Conservation (phyloP, 1,284 basidiomycete genomes). For the Marasmius tenuissimus region DNA sequence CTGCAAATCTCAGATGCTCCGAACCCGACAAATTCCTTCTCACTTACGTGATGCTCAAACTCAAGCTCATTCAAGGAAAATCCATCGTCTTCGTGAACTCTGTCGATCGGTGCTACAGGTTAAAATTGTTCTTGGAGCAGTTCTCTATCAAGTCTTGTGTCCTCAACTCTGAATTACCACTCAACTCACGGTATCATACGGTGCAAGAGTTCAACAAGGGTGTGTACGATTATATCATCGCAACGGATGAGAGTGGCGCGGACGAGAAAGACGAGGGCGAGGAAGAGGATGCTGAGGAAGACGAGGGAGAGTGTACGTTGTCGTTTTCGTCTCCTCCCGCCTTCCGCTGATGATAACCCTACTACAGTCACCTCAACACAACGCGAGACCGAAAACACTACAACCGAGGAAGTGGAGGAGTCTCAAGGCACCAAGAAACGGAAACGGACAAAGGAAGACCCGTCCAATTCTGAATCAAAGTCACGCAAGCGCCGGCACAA, state of each 20-base stretch:
- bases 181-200: conserved; percentile 96
- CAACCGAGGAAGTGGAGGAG: conserved; percentile 13
- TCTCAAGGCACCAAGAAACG: conserved; percentile 34
- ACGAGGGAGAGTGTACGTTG: conserved; percentile 44
- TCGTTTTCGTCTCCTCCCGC: conserved; percentile 3
- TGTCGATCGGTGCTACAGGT: conserved; percentile 90
- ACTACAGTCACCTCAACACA: conserved; percentile 55
- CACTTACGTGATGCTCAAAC: conserved; percentile 92
- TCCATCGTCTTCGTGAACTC: conserved; percentile 97
- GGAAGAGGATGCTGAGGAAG: conserved; percentile 31
- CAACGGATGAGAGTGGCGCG: conserved; percentile 82
- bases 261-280: conserved; percentile 42
- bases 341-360: not conserved
- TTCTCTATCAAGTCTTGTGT: conserved; percentile 97
- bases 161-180: conserved; percentile 92
- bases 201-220: conserved; percentile 99
- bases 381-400: conserved; percentile 34
- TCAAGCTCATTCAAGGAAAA: conserved; percentile 95
- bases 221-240: conserved; percentile 98
- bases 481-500: conserved; percentile 38
- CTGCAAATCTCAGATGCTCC: conserved; percentile 57
- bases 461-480: conserved; percentile 30
- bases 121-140: conserved; percentile 97
- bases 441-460: conserved; percentile 32
- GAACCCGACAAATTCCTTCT: conserved; percentile 97